A percentile compares a stretch with the other conserved stretches of the same genome.
Evolutionary conservation across 2,329 filamentous ascomycete genomes (phyloP).

Genomic region (Harringtonia aguacate): DNA sequence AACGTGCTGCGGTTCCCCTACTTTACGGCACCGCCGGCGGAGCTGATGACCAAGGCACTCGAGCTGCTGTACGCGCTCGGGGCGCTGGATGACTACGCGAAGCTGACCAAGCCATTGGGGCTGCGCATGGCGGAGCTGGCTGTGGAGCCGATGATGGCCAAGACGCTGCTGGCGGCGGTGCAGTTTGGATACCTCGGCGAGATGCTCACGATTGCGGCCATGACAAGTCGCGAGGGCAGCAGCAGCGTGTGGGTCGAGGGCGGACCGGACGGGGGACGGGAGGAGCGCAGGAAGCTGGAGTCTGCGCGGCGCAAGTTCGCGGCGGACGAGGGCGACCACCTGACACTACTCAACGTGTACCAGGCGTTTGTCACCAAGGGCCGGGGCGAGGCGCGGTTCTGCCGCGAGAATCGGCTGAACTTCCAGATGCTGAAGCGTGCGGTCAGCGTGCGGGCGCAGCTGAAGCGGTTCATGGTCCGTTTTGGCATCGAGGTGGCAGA

Average conservation of each 20-base stretch:
- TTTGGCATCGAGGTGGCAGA: constrained; percentile 65
- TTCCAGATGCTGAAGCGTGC: constrained; percentile 75
- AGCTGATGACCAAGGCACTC: constrained; percentile 74
- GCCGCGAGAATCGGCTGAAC: constrained; percentile 76
- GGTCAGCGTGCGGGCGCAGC: constrained; percentile 75
- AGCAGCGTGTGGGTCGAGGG: constrained; percentile 68
- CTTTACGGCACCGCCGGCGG: constrained; percentile 72
- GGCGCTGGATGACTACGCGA: constrained; percentile 80
- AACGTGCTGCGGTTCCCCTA: constrained; percentile 90
- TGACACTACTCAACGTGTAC: constrained; percentile 90
- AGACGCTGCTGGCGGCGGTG: constrained; percentile 66
- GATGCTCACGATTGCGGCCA: constrained; percentile 84
- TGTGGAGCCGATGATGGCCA: constrained; percentile 92
- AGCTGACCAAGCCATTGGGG: constrained; percentile 81
- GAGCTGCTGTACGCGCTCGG: constrained; percentile 82
- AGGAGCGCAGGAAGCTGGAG: constrained; percentile 63
- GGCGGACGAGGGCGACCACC: constrained; percentile 84
- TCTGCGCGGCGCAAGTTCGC: constrained; percentile 71
- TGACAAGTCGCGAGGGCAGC: constrained; percentile 76
- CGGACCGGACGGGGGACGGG: constrained; percentile 49
- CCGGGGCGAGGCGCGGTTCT: constrained; percentile 76
- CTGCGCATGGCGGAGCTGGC: constrained; percentile 86
- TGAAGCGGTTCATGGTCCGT: constrained; percentile 77
- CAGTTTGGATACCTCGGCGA: constrained; percentile 73
- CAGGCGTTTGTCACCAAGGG: constrained; percentile 77